Evolutionary conservation across 1,284 basidiomycete species (phyloP).

Genomic region (Melampsora allii-populina): DNA sequence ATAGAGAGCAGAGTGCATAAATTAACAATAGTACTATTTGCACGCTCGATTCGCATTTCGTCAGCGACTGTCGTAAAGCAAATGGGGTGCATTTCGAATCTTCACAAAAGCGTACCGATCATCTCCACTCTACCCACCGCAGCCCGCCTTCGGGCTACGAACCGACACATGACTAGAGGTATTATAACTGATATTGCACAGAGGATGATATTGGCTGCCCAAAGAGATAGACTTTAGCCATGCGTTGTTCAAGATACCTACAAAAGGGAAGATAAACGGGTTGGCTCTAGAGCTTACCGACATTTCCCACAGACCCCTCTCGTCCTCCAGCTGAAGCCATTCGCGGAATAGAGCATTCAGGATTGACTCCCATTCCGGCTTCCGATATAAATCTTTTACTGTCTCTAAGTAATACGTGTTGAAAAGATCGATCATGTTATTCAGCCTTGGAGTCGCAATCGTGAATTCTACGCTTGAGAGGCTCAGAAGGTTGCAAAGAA

Average conservation of each 20-base stretch:
- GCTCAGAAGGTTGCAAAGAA: too few relatives aligned
- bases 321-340: conserved; percentile 16
- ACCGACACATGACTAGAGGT: conserved; percentile 58
- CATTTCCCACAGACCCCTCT: conserved; percentile 13
- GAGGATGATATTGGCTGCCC: conserved; percentile 69
- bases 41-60: too few relatives aligned
- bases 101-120: conserved; percentile 58
- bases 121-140: conserved; percentile 59
- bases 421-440: neutral
- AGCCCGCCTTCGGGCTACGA: conserved; percentile 58
- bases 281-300: neutral
- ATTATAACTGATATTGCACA: conserved; percentile 63
- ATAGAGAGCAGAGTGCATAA: conserved; percentile 47
- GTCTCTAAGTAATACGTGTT: neutral
- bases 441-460: neutral
- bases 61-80: neutral
- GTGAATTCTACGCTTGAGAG: neutral
- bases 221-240: conserved; percentile 44
- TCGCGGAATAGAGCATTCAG: conserved; percentile 13
- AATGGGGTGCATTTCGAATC: conserved; percentile 55
- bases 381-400: neutral
- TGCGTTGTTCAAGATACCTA: conserved; percentile 27
- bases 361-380: conserved; percentile 12
- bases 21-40: conserved; percentile 45
- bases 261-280: conserved; percentile 3